Percentiles rank a stretch among this genome's conserved stretches.
Conservation (phyloP, 2,329 filamentous ascomycete species). For the Fusarium duplospermum region DNA sequence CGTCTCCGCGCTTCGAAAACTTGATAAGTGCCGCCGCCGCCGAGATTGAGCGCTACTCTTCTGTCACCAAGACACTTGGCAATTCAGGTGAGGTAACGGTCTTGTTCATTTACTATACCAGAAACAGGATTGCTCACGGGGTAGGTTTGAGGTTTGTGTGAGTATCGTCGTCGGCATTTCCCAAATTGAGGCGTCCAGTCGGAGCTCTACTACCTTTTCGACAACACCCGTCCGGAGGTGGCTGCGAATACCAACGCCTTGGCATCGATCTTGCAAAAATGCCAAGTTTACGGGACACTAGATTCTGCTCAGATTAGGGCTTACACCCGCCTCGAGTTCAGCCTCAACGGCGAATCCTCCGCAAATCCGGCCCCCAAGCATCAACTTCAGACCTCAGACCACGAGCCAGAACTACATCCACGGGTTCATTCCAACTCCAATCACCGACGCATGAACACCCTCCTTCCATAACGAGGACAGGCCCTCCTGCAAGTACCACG, state of each 20-base stretch:
- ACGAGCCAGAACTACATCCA: constrained; percentile 31
- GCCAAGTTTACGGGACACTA: constrained; percentile 33
- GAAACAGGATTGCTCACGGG: constrained; percentile 53
- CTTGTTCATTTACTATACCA: constrained; percentile 54
- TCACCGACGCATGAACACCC: constrained; percentile 46
- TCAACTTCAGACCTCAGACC: constrained; percentile 61
- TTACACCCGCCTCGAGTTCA: constrained; percentile 49
- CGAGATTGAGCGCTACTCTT: constrained; percentile 45
- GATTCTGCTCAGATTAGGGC: constrained; percentile 34
- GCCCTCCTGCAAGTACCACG: constrained; percentile 31
- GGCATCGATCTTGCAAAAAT: constrained; percentile 57
- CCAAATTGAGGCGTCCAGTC: not conserved
- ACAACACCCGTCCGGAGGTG: not conserved
- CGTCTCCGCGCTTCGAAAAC: constrained; percentile 57
- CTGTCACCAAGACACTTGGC: constrained; percentile 47
- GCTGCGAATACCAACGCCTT: constrained; percentile 34
- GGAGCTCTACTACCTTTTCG: not conserved
- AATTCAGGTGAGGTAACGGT: constrained; percentile 50
- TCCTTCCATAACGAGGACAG: constrained; percentile 53
- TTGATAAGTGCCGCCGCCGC: constrained; percentile 45
- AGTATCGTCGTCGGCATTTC: constrained; percentile 31
- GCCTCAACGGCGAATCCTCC: constrained; percentile 52
- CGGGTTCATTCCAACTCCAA: constrained; percentile 23
- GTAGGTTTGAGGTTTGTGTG: constrained; percentile 55
- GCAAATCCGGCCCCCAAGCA: constrained; percentile 56